Base-by-base conservation (phyloP, 108 stramenopile species). In the Cyclotella baltica region DNA sequence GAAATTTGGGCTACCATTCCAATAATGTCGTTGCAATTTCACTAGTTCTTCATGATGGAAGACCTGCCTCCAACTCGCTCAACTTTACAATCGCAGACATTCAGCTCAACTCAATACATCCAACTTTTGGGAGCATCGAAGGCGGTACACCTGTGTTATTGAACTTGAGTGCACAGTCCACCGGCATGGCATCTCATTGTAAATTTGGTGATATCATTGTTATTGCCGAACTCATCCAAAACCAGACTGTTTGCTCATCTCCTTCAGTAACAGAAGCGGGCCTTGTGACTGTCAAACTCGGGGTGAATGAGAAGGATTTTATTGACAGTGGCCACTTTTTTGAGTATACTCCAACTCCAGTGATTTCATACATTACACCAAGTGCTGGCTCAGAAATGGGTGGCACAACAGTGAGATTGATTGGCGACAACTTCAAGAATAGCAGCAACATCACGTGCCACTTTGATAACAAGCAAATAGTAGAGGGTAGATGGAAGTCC, bases 121-220 rank as follows among this genome's bases (percentile, higher is more conserved):
- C 77, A n/a, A 29, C 52, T 0, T 72, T 78, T 66, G 77, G 77
- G 16, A 33, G 51, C 34, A 4, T 78, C 8, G n/a, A 23, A 31
- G 77, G 77, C 0, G 70, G 70, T 9, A 78, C 77, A 30, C 70
- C 38, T 30, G 62, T 78, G 46, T 37, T 47, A 23, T 59, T 77
- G 16, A 36, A 3, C 20, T 22, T 77, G 34, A 59, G 29, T 4
- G 33, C 67, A 34, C 27, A 18, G 1, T 16, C 56, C 23, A 23
- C 8, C 23, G 31, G 20, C 13, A 19, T 27, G 3, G 67, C 37
- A 36, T 46, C 67, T 16, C 55, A 77, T 68, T 77, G 76, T 38
- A 62, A 38, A 18, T 77, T 77, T 37, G 76, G 76, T 30, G 35
- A 19, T 11, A 47, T 3, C 8, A 35, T 51, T 47, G 76, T 77